A percentile compares a stretch with the other conserved stretches of the same genome.
phyloP scores from a whole-genome alignment of 2,329 filamentous ascomycete genomes.

The Seiridium cupressi region DNA sequence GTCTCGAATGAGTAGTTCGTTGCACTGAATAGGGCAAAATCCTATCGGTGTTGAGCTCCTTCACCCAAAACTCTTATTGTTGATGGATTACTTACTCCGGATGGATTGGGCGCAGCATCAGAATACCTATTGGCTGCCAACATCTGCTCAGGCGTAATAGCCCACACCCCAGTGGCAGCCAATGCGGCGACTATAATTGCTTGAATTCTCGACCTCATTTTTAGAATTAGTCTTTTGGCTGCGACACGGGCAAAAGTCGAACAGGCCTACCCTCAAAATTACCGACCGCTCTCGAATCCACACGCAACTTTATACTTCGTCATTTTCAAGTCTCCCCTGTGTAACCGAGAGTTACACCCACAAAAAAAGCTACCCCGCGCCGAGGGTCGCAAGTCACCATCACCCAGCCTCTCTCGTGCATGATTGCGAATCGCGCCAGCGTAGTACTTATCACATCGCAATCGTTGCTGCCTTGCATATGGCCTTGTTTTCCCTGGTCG shows the following conservation, averaged over 20 bases:
- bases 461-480: background rate
- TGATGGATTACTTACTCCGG: conserved; percentile 23
- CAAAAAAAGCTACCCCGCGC: background rate
- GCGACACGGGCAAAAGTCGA: background rate
- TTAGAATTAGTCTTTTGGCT: background rate
- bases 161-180: conserved; percentile 23
- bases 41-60: conserved; percentile 18
- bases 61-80: background rate
- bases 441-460: background rate
- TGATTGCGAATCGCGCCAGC: background rate
- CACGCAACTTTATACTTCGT: no score
- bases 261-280: background rate
- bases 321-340: no score
- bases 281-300: no score
- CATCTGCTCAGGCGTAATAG: conserved; percentile 29
- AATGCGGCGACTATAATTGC: conserved; percentile 8
- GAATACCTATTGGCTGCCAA: conserved; percentile 30
- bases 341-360: background rate
- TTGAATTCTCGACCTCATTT: background rate
- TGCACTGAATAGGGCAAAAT: conserved; percentile 44
- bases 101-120: conserved; percentile 28
- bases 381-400: background rate
- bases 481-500: background rate
- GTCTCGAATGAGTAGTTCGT: conserved; percentile 61
- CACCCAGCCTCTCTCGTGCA: background rate